These are phyloP conservation scores for Piper betle DNA, from an alignment of 164 flowering plant species.

Conservation along the genomic window DNA sequence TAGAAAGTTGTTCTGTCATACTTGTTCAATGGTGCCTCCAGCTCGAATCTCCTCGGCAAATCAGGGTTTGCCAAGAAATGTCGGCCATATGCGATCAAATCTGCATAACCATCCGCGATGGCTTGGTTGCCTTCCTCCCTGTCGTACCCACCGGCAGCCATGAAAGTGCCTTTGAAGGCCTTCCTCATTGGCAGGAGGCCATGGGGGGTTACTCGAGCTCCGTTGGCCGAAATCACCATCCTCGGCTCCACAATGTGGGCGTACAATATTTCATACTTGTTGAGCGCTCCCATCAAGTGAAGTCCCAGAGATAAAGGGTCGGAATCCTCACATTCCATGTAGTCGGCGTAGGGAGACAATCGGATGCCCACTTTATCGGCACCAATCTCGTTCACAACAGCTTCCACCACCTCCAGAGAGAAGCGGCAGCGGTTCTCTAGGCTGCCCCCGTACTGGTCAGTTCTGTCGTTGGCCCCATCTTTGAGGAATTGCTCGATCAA, in stretches of 20 bases:
- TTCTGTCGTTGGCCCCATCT: conserved; percentile 44
- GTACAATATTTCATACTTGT: conserved; percentile 15
- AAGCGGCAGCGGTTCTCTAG: conserved; percentile 47
- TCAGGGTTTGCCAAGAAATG: conserved; percentile 24
- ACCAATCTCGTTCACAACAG: conserved; percentile 40
- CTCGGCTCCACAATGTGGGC: conserved; percentile 25
- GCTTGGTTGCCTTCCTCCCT: conserved; percentile 21
- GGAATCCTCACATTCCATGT: conserved; percentile 19
- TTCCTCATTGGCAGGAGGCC: conserved; percentile 19
- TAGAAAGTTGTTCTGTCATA: conserved; percentile 22
- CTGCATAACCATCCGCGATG: conserved; percentile 11
- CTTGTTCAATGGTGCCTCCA: conserved; percentile 21
- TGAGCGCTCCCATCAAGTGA: conserved; percentile 18
- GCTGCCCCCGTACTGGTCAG: conserved; percentile 46
- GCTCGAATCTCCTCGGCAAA: conserved; percentile 17
- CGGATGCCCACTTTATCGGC: conserved; percentile 30
- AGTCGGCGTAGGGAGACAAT: conserved; percentile 20
- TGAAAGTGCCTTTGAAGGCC: conserved; percentile 18
- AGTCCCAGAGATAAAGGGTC: conserved; percentile 21
- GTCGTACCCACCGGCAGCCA: conserved; percentile 18
- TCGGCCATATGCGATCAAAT: conserved; percentile 21
- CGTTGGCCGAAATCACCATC: conserved; percentile 9
- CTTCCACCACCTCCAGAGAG: conserved; percentile 40
- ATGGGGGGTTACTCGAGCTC: conserved; percentile 1
- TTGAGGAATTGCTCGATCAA: conserved; percentile 52